These are phyloP conservation scores for Aspergillus sclerotiicarbonarius DNA, from an alignment of 495 filamentous ascomycete species.

Conservation along the genomic window DNA sequence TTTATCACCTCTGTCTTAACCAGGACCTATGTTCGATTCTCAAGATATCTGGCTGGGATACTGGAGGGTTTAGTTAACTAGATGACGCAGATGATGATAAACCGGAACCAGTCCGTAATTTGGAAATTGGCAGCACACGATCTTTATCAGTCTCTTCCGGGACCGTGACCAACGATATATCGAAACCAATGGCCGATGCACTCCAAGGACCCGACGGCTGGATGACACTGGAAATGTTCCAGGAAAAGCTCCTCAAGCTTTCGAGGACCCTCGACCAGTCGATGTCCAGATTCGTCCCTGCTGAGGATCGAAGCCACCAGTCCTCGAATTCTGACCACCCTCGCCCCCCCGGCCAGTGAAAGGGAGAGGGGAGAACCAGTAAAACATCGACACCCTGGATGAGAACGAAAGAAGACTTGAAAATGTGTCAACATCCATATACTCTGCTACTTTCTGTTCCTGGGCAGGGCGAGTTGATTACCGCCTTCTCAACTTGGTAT, in stretches of 20 bases:
- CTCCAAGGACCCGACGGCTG: constrained; percentile 11
- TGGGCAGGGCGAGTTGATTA: constrained; percentile 10
- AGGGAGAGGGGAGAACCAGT: background rate
- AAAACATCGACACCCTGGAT: constrained; percentile 1
- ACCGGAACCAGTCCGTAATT: constrained; percentile 13
- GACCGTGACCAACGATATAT: constrained; percentile 4
- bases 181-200: constrained; percentile 4
- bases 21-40: background rate
- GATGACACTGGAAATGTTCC: constrained; percentile 14
- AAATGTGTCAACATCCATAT: constrained; percentile 8
- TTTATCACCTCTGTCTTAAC: background rate
- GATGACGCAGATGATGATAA: constrained; percentile 10
- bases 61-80: constrained; percentile 10
- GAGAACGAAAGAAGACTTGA: constrained; percentile 6
- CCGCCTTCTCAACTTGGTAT: constrained; percentile 9
- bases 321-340: background rate
- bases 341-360: background rate
- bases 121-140: constrained; percentile 12
- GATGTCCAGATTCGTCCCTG: constrained; percentile 11
- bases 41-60: background rate
- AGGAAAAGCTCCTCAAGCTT: constrained; percentile 17
- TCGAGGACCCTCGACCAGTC: constrained; percentile 11
- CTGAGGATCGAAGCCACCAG: constrained; percentile 8
- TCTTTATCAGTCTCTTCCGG: constrained; percentile 14
- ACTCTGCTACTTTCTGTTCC: constrained; percentile 6